phyloP scores from a whole-genome alignment of 805 yeast species.

The Nakazawaea ishiwadae region DNA sequence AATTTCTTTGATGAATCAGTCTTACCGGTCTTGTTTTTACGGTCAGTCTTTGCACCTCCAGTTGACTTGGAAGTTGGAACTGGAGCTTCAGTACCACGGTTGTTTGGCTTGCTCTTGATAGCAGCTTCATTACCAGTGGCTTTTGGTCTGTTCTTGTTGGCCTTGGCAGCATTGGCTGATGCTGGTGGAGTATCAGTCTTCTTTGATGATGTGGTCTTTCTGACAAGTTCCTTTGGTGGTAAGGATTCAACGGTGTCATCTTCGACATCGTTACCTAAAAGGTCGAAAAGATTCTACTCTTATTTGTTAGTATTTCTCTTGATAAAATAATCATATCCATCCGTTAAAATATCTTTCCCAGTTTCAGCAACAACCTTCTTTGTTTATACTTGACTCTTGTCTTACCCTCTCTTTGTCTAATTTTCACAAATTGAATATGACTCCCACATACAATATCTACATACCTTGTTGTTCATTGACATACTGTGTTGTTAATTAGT shows the following conservation, averaged over 20 bases:
- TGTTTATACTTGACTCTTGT: no score
- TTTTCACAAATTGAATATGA: no score
- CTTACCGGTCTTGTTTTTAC: slow-evolving; percentile 82
- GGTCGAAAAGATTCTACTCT: slow-evolving; percentile 68
- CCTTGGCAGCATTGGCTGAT: slow-evolving; percentile 74
- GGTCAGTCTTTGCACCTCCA: slow-evolving; percentile 68
- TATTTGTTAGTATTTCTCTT: slow-evolving; percentile 1
- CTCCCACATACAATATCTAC: no score
- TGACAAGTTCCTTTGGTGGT: slow-evolving; percentile 71
- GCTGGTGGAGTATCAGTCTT: slow-evolving; percentile 82
- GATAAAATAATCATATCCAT: no score
- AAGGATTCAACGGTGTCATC: slow-evolving; percentile 54
- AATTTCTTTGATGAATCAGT: slow-evolving; percentile 81
- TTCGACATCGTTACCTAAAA: slow-evolving; percentile 86
- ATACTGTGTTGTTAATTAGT: no score
- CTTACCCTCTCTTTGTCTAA: no score
- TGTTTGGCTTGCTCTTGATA: slow-evolving; percentile 65
- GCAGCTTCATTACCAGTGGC: slow-evolving; percentile 89
- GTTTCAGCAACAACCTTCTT: no score
- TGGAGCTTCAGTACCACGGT: slow-evolving; percentile 55
- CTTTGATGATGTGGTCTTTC: slow-evolving; percentile 79
- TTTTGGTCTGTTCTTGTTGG: slow-evolving; percentile 66
- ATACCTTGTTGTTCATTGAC: slow-evolving; percentile 4
- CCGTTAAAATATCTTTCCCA: no score
- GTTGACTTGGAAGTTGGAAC: slow-evolving; percentile 46